A percentile compares a stretch with the other conserved stretches of the same genome.
phyloP scores from a whole-genome alignment of 2,329 filamentous ascomycete species.

The Hymenoscyphus fructigenus region DNA sequence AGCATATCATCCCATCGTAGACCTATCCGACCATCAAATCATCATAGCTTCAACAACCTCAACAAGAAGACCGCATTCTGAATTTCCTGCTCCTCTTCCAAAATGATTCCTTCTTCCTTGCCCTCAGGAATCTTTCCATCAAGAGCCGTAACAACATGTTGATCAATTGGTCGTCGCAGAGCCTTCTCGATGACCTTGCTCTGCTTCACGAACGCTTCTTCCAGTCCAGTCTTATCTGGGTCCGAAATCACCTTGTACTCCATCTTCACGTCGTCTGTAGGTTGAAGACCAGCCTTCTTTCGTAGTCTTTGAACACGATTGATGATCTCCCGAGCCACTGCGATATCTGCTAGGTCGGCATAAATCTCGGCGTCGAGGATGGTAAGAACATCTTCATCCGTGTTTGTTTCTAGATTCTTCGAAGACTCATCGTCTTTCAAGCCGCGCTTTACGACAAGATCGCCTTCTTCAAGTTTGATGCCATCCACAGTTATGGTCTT shows the following conservation, averaged over 20 bases:
- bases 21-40: background rate
- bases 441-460: slow-evolving; percentile 78
- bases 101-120: slow-evolving; percentile 62
- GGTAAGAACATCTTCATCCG: slow-evolving; percentile 84
- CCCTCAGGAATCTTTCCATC: slow-evolving; percentile 51
- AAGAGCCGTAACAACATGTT: slow-evolving; percentile 59
- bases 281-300: slow-evolving; percentile 88
- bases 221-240: slow-evolving; percentile 72
- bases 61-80: slow-evolving; percentile 79
- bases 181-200: slow-evolving; percentile 70
- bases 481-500: slow-evolving; percentile 81
- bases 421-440: slow-evolving; percentile 71
- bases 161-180: slow-evolving; percentile 73
- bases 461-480: slow-evolving; percentile 77
- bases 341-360: slow-evolving; percentile 83
- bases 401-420: slow-evolving; percentile 79
- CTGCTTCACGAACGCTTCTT: slow-evolving; percentile 68
- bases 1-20: slow-evolving; percentile 1
- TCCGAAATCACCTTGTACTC: slow-evolving; percentile 82
- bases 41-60: slow-evolving; percentile 70
- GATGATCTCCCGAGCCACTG: slow-evolving; percentile 87
- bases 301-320: slow-evolving; percentile 88
- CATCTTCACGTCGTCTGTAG: slow-evolving; percentile 95
- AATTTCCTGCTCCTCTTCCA: slow-evolving; percentile 82
- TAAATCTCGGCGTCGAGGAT: slow-evolving; percentile 84